Evolutionary conservation across 148 eudicot species (phyloP), one percentile per base, ranked within the genome.

Genomic region (Agrostemma githago): DNA sequence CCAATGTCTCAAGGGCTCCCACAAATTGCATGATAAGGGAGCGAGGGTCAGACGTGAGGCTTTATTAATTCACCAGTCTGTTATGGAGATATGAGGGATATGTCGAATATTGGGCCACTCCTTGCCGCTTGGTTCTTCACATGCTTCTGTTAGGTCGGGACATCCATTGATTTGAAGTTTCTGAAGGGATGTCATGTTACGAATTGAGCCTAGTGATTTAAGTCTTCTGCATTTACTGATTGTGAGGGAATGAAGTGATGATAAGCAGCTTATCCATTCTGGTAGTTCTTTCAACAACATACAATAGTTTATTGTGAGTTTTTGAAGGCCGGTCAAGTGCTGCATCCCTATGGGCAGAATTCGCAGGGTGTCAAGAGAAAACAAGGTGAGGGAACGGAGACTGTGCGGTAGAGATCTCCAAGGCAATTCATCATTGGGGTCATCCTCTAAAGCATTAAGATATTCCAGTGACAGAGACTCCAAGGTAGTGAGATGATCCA

Each of bases 251-350:
- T 60, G 74, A 39, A 80, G 79, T 57, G 79, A 80, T 16, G 67
- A 59, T 41, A 79, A 72, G 67, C 16, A 10, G 42, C 58, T 59
- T 6, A 75, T 75, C 82, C 79, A 80, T 16, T 66, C 69, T 2
- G 82, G 79, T 9, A 79, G 17, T 2, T 5, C 72, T 62, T 16
- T 39, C 48, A 79, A 21, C 1, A 8, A 3, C 5, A 19, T 1
- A 34, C 74, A 20, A 2, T 2, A 0, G 0, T 3, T 2, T 40
- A 79, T 64, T 0, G 38, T 4, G 34, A 79, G 72, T 5, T 53
- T 40, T 34, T 59, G 62, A 34, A 80, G 79, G 59, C 73, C 6
- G n/a, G 80, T 72, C 66, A 80, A 64, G 58, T 72, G n/a, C 38
- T 62, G 62, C 56, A 80, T 43, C 12, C 79, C 79, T 10, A 6